A percentile compares a stretch with the other conserved stretches of the same genome.
phyloP scores from a whole-genome alignment of 495 filamentous ascomycete genomes.

The Penicillium coprophilum region DNA sequence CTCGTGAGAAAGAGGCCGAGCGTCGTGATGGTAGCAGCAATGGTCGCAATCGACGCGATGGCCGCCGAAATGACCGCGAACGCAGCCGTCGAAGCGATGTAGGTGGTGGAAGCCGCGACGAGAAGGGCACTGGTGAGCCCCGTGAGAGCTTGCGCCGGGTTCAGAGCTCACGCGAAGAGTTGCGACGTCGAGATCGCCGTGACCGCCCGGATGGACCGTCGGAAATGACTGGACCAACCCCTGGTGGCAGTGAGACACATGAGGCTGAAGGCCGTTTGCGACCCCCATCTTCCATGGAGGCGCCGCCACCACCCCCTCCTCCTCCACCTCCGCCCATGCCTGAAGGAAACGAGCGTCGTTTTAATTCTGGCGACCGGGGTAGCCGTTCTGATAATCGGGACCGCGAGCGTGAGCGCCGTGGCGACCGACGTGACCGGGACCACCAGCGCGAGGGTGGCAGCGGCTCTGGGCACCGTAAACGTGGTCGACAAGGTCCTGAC shows the following conservation, averaged over 20 bases:
- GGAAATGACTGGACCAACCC: constrained; percentile 16
- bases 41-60: constrained; percentile 33
- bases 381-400: constrained; percentile 36
- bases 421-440: constrained; percentile 45
- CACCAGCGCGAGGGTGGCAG: constrained; percentile 33
- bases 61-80: constrained; percentile 40
- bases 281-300: constrained; percentile 40
- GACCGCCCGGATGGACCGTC: constrained; percentile 28
- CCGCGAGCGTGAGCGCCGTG: constrained; percentile 41
- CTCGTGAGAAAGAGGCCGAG: constrained; percentile 31
- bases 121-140: constrained; percentile 31
- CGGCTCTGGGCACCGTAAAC: constrained; percentile 41
- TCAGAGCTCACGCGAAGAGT: constrained; percentile 40
- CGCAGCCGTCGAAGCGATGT: constrained; percentile 41
- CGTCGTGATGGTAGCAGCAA: constrained; percentile 29
- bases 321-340: constrained; percentile 35
- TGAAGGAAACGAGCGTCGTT: constrained; percentile 41
- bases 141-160: constrained; percentile 39
- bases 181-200: constrained; percentile 45
- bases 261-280: constrained; percentile 44
- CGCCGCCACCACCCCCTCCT: constrained; percentile 34
- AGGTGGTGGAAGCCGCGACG: constrained; percentile 33
- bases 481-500: constrained; percentile 39
- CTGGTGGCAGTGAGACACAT: constrained; percentile 17
- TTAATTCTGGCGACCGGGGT: constrained; percentile 37